Base-by-base conservation (phyloP, 352 stramenopile genomes). In the Phytophthora pinifolia region DNA sequence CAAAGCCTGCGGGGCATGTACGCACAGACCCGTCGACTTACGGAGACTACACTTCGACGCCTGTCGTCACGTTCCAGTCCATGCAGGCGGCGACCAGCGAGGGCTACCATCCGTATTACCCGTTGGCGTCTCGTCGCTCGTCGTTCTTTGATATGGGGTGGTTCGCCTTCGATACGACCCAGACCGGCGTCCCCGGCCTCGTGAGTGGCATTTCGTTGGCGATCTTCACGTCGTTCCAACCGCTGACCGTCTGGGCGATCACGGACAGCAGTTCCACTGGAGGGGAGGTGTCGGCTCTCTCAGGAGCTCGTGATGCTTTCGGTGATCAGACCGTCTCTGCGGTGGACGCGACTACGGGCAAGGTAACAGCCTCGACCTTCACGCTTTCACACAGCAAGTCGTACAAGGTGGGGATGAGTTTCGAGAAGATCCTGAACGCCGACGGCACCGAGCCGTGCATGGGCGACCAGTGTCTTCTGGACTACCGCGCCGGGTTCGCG, bases 121-220 rank as follows among this genome's bases (percentile, higher is more conserved):
- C 92, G 3, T 88, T 94, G 57, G 59, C 67, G 22, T 61, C 73
- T 7, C 83, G 85, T 20, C 83, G 82, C n/a, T 96, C 86, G 15
- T 86, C 84, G 1, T 98, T 97, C 61, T 98, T 95, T 68, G 68
- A 96, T 54, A 83, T 66, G 50, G 72, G 86, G 8, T 97, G 86
- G 87, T 80, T 97, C 25, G 30, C 52, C 34, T 96, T 76, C 53
- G 67, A 89, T 44, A 79, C 74, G n/a, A 68, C 44, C 4, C 57
- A 80, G 12, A 72, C 64, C 0, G 71, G 75, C 10, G 54, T 62
- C 3, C 53, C 70, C 0, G 82, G 82, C 1, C 69, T 94, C 12
- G 77, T 75, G 17, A 70, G 36, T 17, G 79, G 72, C 44, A 74
- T 90, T 30, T 75, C 78, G 10, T 17, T 79, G 25, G 53, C 75